Conservation (phyloP, 208 protist genomes). For the Acanthamoeba healyi region DNA sequence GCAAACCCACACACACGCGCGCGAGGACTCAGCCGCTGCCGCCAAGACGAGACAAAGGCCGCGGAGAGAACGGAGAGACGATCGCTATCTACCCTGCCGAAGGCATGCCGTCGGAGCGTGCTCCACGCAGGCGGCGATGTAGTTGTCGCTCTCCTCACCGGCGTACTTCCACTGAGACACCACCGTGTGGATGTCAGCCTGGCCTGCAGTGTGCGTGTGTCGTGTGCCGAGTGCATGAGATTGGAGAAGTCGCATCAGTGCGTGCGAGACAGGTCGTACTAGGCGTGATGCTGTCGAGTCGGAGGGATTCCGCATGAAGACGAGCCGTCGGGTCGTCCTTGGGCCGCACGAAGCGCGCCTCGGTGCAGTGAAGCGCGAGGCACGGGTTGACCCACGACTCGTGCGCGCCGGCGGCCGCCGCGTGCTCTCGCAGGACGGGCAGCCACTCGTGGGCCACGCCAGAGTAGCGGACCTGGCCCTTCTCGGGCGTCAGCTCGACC, state of each 20-base stretch:
- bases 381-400: slow-evolving; percentile 15
- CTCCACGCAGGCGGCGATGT: not conserved
- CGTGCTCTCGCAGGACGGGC: not conserved
- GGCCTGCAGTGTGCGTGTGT: not conserved
- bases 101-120: not conserved
- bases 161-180: slow-evolving; percentile 35
- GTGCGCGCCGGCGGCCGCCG: not conserved
- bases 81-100: not conserved
- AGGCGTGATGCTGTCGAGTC: not conserved
- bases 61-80: not conserved
- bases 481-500: not conserved
- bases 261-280: not conserved
- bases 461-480: not conserved
- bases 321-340: not conserved
- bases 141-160: slow-evolving; percentile 14
- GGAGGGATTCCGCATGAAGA: not conserved
- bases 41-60: not conserved
- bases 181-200: not conserved
- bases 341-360: not conserved
- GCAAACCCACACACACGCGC: too few relatives aligned
- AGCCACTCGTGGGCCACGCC: not conserved
- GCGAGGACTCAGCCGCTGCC: too few relatives aligned
- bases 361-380: not conserved
- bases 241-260: not conserved
- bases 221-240: not conserved